Percentiles rank a stretch among this genome's conserved stretches.
phyloP scores from a whole-genome alignment of 345 rosid genomes.

The Kandelia obovata region DNA sequence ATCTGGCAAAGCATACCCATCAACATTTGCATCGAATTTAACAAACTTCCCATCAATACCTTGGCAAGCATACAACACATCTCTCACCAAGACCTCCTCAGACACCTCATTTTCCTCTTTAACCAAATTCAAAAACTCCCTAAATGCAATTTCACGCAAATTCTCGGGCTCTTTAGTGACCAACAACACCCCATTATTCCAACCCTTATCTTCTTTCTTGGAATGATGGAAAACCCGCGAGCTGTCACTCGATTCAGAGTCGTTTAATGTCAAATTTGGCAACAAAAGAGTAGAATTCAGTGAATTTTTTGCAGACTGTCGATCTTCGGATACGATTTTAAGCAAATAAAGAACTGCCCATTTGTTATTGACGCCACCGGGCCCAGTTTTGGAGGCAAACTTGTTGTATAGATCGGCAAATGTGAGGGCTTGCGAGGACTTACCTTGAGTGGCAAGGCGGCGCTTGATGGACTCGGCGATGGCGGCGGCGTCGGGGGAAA shows the following conservation, averaged over 20 bases:
- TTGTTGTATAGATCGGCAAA: constrained; percentile 77
- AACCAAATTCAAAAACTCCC: constrained; percentile 63
- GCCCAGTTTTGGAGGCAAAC: constrained; percentile 81
- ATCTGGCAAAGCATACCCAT: constrained; percentile 67
- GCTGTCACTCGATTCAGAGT: constrained; percentile 25
- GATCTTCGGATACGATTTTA: constrained; percentile 70
- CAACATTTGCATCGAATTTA: constrained; percentile 54
- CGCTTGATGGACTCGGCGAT: constrained; percentile 94
- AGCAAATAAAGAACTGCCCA: constrained; percentile 92
- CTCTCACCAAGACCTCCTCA: constrained; percentile 83
- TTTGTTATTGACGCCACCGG: constrained; percentile 80
- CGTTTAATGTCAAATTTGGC: constrained; percentile 52
- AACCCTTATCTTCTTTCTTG: constrained; percentile 39
- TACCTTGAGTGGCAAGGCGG: constrained; percentile 84
- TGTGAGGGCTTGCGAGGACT: constrained; percentile 81
- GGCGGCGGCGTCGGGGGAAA: constrained; percentile 74
- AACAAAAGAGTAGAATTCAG: constrained; percentile 42
- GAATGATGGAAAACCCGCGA: constrained; percentile 21
- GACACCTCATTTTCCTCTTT: constrained; percentile 86
- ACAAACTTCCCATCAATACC: constrained; percentile 92
- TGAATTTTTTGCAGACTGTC: constrained; percentile 32
- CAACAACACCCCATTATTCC: constrained; percentile 71
- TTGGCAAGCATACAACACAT: constrained; percentile 87
- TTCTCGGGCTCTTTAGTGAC: constrained; percentile 76
- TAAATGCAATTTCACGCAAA: constrained; percentile 68